Evolutionary conservation across 345 rosid genomes (phyloP), one percentile per base, ranked within the genome.

Genomic region (Pistacia integerrima): DNA sequence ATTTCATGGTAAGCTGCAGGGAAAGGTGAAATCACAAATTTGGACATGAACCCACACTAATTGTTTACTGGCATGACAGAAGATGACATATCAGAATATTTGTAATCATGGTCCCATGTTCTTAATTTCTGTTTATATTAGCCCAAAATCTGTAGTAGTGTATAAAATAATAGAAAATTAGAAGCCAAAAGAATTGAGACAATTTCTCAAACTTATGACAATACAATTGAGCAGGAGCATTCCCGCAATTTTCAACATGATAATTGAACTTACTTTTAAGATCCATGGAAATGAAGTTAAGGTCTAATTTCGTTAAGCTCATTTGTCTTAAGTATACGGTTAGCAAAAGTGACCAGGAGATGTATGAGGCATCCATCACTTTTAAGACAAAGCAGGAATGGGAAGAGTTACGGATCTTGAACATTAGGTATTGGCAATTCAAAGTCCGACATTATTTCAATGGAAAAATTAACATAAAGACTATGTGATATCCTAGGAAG

Each of bases 11-110:
- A 51, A 36, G 8, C 1, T 46, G 57, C 49, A 56, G 71, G 62
- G 65, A 48, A 38, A 64, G 52, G n/a, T 67, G 64, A 74, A 38
- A 62, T 38, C 61, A 67, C 11, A 35, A 78, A 22, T 68, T 66
- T 67, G 13, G 64, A 70, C 30, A 60, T 17, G 48, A 8, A 59
- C 41, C 36, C 10, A 9, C 25, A 54, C 38, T 36, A 5, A 36
- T 48, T 61, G 41, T 48, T 52, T 56, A 30, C 58, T 51, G 14
- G 62, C 8, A 59, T 10, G 64, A 33, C 10, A 55, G 8, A 70
- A 56, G 35, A 7, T n/a, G 58, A 38, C 20, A 13, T 14, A 60
- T 28, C 33, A 41, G 17, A 48, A 48, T 13, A 59, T 28, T 8
- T 22, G 25, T 14, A 8, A 38, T 13, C 52, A 58, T n/a, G 54